Base-by-base conservation (phyloP, 2,329 filamentous ascomycete species). In the Chalaropsis thielavioides region DNA sequence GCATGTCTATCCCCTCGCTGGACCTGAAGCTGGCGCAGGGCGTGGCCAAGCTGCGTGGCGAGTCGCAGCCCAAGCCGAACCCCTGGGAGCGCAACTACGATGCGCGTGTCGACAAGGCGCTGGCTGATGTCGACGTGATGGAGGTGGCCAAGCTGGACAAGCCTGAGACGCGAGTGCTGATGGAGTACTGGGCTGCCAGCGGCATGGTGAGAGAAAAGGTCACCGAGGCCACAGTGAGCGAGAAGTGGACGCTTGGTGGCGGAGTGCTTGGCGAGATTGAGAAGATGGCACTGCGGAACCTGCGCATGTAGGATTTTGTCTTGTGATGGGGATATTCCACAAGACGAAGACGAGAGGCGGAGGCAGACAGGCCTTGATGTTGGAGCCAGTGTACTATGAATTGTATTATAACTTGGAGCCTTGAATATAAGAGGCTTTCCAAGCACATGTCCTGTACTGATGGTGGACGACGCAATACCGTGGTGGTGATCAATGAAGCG, bases 181-280 rank as follows among this genome's bases (percentile, higher is more conserved):
- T 97, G 84, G 91, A 96, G 77, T 97, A 96, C 77, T 97, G 92
- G 80, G 91, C 90, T 4, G 84, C 83, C 43, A 95, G 90, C 74
- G 94, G 92, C 13, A 79, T 96, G 72, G 73, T 95, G 72, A 83
- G 88, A 68, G 79, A 82, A 68, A 80, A 78, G 58, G 80, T 96
- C 61, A 86, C 89, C 71, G 85, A 92, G 72, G 78, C 78, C 68
- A 80, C 81, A 68, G 87, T 96, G 43, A 80, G 81, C 24, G 88
- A 95, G 79, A 89, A 90, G 77, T 95, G 92, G 91, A 85, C 85
- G 61, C 73, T 96, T 70, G 84, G 86, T 61, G 85, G 88, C 71
- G 92, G 92, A 17, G 82, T 92, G 62, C 80, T 96, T 58, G 91
- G 90, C 7, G 90, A 96, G 80, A 81, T 96, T 77, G 90, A 95